These are phyloP conservation scores for Cystobasidium onofrii DNA, from an alignment of 768 basidiomycete genomes.

Conservation along the genomic window DNA sequence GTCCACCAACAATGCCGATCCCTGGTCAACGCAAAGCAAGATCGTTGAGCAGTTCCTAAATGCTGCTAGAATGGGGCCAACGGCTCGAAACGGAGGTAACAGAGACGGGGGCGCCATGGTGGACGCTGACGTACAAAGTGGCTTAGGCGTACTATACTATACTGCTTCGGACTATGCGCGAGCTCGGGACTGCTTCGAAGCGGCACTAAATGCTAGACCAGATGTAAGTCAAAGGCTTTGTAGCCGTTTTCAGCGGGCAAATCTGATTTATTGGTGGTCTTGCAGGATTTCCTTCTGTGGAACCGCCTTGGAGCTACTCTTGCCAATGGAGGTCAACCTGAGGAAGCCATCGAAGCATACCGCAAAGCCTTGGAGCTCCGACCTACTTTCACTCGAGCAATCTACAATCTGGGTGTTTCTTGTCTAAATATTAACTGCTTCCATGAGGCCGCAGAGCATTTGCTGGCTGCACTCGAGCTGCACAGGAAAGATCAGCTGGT, in stretches of 20 bases:
- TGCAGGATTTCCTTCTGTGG: constrained; percentile 84
- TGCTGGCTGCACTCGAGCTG: constrained; percentile 70
- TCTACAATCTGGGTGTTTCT: constrained; percentile 95
- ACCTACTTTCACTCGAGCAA: constrained; percentile 92
- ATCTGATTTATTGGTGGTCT: constrained; percentile 4
- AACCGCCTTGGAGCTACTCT: constrained; percentile 88
- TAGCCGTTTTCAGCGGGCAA: neutral
- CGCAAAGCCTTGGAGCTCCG: constrained; percentile 78
- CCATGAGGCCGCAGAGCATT: constrained; percentile 93
- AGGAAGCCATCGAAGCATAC: constrained; percentile 66
- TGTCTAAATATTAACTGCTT: constrained; percentile 93
- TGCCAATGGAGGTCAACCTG: constrained; percentile 87
- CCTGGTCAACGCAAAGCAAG: constrained; percentile 71
- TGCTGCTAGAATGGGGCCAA: constrained; percentile 74
- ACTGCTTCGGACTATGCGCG: constrained; percentile 74
- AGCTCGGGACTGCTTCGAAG: constrained; percentile 89
- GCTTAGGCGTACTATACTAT: constrained; percentile 86
- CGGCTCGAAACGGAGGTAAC: constrained; percentile 48
- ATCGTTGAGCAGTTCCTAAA: constrained; percentile 75
- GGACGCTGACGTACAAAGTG: constrained; percentile 87
- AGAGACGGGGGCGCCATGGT: constrained; percentile 29
- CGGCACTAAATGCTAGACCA: constrained; percentile 70
- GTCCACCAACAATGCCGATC: constrained; percentile 39
- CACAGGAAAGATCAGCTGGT: constrained; percentile 48
- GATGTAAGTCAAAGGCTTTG: no score